Evolutionary conservation across 2,329 filamentous ascomycete genomes (phyloP).

Genomic region (Trichoderma citrinoviride): DNA sequence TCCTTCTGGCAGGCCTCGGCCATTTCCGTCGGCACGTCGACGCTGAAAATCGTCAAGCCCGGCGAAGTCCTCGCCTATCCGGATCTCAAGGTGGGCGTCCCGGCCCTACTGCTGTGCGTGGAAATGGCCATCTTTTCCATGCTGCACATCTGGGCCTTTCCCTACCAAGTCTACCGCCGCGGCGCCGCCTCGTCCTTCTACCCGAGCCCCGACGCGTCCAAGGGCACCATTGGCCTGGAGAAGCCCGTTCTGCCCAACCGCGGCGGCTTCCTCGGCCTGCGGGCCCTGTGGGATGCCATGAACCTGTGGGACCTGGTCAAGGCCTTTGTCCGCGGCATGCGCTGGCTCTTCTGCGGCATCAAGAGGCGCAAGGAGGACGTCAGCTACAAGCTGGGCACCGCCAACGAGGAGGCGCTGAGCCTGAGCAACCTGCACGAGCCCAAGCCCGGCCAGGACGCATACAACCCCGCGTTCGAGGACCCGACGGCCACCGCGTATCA

Average conservation of each 20-base stretch:
- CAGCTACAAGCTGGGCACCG: conserved; percentile 43
- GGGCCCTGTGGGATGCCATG: conserved; percentile 67
- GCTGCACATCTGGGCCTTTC: conserved; percentile 79
- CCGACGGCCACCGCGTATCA: conserved; percentile 23
- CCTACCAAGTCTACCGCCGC: conserved; percentile 66
- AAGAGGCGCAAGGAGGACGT: conserved; percentile 55
- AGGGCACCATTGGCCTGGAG: conserved; percentile 42
- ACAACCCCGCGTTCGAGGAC: conserved; percentile 15
- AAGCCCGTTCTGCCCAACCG: conserved; percentile 51
- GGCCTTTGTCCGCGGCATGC: conserved; percentile 70
- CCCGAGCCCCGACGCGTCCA: conserved; percentile 42
- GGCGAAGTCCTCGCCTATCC: conserved; percentile 63
- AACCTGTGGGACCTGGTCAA: conserved; percentile 84
- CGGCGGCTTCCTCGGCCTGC: conserved; percentile 63
- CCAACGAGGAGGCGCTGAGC: conserved; percentile 38
- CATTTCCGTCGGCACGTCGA: conserved; percentile 53
- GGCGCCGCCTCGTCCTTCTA: conserved; percentile 47
- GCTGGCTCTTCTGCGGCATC: conserved; percentile 77
- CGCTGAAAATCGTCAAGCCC: conserved; percentile 60
- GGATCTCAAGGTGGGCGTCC: conserved; percentile 79
- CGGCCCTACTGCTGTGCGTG: conserved; percentile 71
- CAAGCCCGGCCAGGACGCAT: conserved; percentile 22
- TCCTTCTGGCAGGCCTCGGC: conserved; percentile 76
- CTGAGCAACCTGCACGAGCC: conserved; percentile 39
- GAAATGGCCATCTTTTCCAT: conserved; percentile 82